Conservation (phyloP, 2,329 filamentous ascomycete species). For the Fusarium mangiferae region DNA sequence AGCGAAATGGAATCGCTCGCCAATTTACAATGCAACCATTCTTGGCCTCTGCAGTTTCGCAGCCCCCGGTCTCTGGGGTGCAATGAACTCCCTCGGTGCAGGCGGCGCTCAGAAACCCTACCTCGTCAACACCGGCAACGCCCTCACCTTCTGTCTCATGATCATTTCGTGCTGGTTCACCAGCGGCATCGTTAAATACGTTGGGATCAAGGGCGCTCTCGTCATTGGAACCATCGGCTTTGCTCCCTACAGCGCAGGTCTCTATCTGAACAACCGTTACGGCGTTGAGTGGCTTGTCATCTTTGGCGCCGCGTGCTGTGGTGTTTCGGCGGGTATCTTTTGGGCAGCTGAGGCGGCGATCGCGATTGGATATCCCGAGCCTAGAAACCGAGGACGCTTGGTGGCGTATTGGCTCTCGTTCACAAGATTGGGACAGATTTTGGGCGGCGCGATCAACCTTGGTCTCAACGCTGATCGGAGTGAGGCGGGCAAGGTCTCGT, state of each 20-base stretch:
- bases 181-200: slow-evolving; percentile 37
- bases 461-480: slow-evolving; percentile 67
- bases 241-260: slow-evolving; percentile 54
- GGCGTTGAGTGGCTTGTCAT: slow-evolving; percentile 57
- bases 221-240: slow-evolving; percentile 57
- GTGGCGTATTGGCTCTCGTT: slow-evolving; percentile 72
- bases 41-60: slow-evolving; percentile 45
- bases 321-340: slow-evolving; percentile 51
- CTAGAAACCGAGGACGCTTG: slow-evolving; percentile 67
- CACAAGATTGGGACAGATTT: slow-evolving; percentile 61
- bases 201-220: slow-evolving; percentile 50
- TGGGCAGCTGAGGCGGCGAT: slow-evolving; percentile 52
- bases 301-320: slow-evolving; percentile 55
- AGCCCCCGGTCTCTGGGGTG: slow-evolving; percentile 44
- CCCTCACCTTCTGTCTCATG: slow-evolving; percentile 60
- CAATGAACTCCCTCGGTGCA: slow-evolving; percentile 44
- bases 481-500: slow-evolving; percentile 69
- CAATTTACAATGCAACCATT: slow-evolving; percentile 45
- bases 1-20: slow-evolving; percentile 43
- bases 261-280: slow-evolving; percentile 58
- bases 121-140: slow-evolving; percentile 69
- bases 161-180: slow-evolving; percentile 63
- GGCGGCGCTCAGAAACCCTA: slow-evolving; percentile 68
- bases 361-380: slow-evolving; percentile 71
- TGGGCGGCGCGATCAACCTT: slow-evolving; percentile 75